Conservation (phyloP, 78 protist genomes). For the Dictyostelium intermedium region DNA sequence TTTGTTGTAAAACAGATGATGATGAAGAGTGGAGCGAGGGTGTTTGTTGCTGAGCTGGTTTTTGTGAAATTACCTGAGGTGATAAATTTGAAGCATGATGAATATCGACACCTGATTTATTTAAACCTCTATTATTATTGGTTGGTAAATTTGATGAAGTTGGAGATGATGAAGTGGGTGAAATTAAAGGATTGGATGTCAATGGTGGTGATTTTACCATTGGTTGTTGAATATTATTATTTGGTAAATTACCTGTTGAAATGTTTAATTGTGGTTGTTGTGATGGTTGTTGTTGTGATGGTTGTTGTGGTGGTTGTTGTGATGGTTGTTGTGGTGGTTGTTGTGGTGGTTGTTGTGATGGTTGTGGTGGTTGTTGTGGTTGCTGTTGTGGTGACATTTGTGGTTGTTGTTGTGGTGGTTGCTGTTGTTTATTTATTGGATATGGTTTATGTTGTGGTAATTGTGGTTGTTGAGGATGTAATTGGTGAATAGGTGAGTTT, state of each 20-base stretch:
- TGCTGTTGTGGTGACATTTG: not conserved
- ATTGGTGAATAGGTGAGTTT: not conserved
- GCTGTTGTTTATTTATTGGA: not conserved
- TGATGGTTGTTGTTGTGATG: not conserved
- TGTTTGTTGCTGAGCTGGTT: not conserved
- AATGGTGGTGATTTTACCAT: constrained; percentile 8
- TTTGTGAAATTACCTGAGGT: not conserved
- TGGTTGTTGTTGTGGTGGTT: not conserved
- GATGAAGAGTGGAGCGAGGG: not conserved
- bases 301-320: not conserved
- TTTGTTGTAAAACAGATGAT: not conserved
- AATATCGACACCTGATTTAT: not conserved
- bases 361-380: not conserved
- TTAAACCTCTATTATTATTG: not conserved
- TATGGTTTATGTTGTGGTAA: not conserved
- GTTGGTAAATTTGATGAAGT: not conserved
- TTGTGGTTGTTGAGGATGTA: not conserved
- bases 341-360: not conserved
- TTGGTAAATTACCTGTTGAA: not conserved
- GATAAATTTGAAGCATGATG: not conserved
- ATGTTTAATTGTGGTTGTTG: not conserved
- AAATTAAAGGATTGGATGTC: not conserved
- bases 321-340: not conserved
- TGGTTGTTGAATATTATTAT: not conserved
- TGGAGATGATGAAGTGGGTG: not conserved